These are phyloP conservation scores for Pseudocercospora cruenta DNA, from an alignment of 2,329 filamentous ascomycete species.

Conservation along the genomic window DNA sequence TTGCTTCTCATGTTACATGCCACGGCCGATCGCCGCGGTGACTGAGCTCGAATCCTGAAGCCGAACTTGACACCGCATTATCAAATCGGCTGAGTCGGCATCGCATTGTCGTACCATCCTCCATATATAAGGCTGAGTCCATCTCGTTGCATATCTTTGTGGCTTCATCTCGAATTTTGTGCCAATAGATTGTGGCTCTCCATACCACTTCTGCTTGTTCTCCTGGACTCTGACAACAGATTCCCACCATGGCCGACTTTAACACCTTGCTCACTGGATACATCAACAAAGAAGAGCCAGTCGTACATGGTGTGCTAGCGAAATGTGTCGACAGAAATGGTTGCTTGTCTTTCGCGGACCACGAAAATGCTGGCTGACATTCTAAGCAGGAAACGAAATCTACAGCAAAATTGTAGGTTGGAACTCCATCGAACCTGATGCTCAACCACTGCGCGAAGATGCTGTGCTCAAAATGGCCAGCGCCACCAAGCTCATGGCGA, in stretches of 20 bases:
- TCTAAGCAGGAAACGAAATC: constrained; percentile 3
- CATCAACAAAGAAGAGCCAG: constrained; percentile 9
- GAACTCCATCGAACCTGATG: constrained; percentile 15
- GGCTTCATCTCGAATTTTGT: not conserved
- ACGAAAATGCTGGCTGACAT: not conserved
- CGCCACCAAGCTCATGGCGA: constrained; percentile 53
- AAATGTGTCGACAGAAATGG: constrained; percentile 20
- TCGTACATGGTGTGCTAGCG: constrained; percentile 13
- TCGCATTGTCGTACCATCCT: not conserved
- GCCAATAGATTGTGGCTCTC: not conserved
- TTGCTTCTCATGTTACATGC: not conserved
- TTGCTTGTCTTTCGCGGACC: not conserved
- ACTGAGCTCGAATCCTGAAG: not conserved
- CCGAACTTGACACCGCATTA: constrained; percentile 1
- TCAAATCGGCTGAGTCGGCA: not conserved
- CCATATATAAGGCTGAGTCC: not conserved
- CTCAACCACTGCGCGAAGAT: constrained; percentile 34
- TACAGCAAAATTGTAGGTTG: constrained; percentile 29
- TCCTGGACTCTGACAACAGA: not conserved
- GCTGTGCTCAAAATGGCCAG: constrained; percentile 38
- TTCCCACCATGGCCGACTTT: constrained; percentile 1
- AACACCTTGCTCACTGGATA: constrained; percentile 8
- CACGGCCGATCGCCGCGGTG: not conserved
- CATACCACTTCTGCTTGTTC: not conserved
- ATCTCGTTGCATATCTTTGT: not conserved